Conservation (phyloP, 148 eudicot genomes). For the Drosera capensis region DNA sequence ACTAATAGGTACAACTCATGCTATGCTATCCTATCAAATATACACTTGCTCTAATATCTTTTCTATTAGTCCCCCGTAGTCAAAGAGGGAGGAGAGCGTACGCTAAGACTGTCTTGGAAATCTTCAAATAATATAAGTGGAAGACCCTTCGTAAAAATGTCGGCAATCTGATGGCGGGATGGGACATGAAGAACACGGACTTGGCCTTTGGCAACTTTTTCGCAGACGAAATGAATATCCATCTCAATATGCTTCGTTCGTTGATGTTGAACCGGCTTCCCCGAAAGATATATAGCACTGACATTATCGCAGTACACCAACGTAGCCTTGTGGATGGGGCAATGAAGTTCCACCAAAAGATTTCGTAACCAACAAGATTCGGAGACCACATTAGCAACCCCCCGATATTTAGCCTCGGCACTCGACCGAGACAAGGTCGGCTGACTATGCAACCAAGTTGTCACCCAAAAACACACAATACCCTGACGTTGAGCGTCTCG, state of each 20-base stretch:
- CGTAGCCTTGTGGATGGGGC: constrained; percentile 2
- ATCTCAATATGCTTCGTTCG: constrained; percentile 5
- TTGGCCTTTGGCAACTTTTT: constrained; percentile 2
- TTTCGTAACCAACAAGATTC: constrained; percentile 6
- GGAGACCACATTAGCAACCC: constrained; percentile 9
- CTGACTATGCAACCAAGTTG: constrained; percentile 2
- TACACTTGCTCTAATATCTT: no score
- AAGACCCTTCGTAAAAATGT: constrained; percentile 11
- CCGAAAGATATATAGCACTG: background rate
- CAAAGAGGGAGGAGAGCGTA: background rate
- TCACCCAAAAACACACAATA: constrained; percentile 3
- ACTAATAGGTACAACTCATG: no score
- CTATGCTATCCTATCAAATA: no score
- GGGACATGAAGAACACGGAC: constrained; percentile 7
- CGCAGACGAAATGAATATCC: constrained; percentile 3
- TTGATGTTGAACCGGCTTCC: constrained; percentile 4
- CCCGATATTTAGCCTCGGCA: constrained; percentile 6
- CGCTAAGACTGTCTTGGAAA: constrained; percentile 7
- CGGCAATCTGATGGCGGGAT: constrained; percentile 9
- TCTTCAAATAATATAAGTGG: constrained; percentile 1
- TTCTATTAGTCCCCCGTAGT: constrained; percentile 9
- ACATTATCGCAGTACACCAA: constrained; percentile 7
- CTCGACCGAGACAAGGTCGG: constrained; percentile 8
- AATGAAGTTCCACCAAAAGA: constrained; percentile 1
- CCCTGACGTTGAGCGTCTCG: constrained; percentile 3